phyloP scores from a whole-genome alignment of 306 rosid species.

The Alnus glutinosa region DNA sequence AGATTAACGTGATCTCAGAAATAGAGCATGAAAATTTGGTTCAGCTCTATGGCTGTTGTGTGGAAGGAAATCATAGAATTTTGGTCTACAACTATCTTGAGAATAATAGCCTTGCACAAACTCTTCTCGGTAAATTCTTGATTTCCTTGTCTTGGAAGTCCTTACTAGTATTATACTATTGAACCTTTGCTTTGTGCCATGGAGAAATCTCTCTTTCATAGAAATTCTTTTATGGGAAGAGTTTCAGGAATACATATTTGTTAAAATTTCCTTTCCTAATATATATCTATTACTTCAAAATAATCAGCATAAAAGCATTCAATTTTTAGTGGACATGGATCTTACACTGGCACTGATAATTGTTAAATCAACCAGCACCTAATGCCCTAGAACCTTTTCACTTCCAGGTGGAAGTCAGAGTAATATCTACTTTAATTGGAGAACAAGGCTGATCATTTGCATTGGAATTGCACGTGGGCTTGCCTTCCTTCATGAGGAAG shows the following conservation, averaged over 20 bases:
- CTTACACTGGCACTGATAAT: slow-evolving; percentile 3
- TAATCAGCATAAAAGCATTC: neutral
- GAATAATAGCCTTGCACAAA: slow-evolving; percentile 84
- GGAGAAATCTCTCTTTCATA: neutral
- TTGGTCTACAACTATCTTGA: slow-evolving; percentile 95
- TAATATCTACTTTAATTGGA: slow-evolving; percentile 63
- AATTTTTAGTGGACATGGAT: slow-evolving; percentile 5
- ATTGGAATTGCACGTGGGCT: slow-evolving; percentile 83
- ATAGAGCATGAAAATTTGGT: slow-evolving; percentile 90
- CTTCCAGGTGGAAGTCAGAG: slow-evolving; percentile 60
- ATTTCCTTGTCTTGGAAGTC: slow-evolving; percentile 11
- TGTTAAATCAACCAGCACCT: slow-evolving; percentile 15
- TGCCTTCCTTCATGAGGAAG: slow-evolving; percentile 89
- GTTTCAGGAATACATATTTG: neutral
- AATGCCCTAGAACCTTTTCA: slow-evolving; percentile 23
- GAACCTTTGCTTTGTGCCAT: slow-evolving; percentile 5
- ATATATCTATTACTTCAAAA: neutral
- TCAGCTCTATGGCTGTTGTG: slow-evolving; percentile 86
- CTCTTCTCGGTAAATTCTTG: slow-evolving; percentile 67
- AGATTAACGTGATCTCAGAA: slow-evolving; percentile 80
- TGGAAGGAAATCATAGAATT: slow-evolving; percentile 69
- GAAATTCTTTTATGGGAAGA: neutral
- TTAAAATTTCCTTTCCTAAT: neutral
- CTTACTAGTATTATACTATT: neutral
- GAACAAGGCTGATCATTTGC: slow-evolving; percentile 54